Percentiles rank a stretch among this genome's conserved stretches.
Conservation (phyloP, 768 basidiomycete genomes). For the Kwoniella pini region DNA sequence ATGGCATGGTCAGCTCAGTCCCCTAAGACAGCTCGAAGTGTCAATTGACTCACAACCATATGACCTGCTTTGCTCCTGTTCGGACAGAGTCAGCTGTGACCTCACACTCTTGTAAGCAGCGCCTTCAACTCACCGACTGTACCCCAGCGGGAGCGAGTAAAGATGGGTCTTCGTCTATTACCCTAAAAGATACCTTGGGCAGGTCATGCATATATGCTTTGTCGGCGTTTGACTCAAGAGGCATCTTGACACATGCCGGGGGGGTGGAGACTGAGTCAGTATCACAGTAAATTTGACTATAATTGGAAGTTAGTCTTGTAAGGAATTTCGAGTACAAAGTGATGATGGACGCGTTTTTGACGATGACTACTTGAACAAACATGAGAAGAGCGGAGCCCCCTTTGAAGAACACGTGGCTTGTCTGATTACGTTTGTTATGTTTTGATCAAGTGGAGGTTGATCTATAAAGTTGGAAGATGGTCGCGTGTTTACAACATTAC, state of each 20-base stretch:
- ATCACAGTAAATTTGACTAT: background rate
- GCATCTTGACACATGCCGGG: conserved; percentile 25
- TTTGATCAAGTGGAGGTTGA: no score
- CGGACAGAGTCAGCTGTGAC: conserved; percentile 1
- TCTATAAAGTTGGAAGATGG: no score
- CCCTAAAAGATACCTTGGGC: conserved; percentile 49
- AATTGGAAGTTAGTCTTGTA: no score
- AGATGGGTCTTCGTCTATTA: conserved; percentile 41
- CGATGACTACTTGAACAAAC: no score
- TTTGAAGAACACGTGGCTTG: no score
- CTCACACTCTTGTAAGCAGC: background rate
- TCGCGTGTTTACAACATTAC: no score
- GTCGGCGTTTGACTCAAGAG: conserved; percentile 37
- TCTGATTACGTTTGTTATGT: no score
- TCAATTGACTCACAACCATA: conserved; percentile 41
- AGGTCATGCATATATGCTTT: conserved; percentile 39
- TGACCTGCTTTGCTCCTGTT: conserved; percentile 40
- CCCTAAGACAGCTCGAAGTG: no score
- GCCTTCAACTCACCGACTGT: conserved; percentile 30
- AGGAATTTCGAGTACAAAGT: no score
- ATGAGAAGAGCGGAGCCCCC: no score
- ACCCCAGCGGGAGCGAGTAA: conserved; percentile 32
- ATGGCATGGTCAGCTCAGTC: conserved; percentile 1
- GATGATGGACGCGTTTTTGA: no score
- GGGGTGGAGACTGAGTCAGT: background rate